phyloP scores from a whole-genome alignment of 2,329 filamentous ascomycete species.

The Aspergillus quadrilineatus region DNA sequence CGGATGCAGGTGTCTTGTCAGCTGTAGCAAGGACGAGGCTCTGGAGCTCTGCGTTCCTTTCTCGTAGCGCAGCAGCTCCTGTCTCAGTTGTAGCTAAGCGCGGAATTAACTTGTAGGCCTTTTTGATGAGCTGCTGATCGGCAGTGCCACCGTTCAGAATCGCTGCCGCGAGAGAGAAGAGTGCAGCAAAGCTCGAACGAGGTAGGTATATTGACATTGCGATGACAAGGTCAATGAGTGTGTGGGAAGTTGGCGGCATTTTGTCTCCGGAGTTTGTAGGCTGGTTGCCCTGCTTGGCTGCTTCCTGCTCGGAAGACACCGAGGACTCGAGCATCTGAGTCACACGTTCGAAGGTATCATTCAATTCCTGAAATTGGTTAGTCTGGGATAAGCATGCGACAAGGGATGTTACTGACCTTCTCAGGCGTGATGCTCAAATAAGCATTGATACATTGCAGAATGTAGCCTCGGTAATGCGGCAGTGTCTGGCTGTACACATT shows the following conservation, averaged over 20 bases:
- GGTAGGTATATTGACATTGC: slow-evolving; percentile 94
- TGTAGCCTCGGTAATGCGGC: slow-evolving; percentile 84
- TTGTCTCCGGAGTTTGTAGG: slow-evolving; percentile 65
- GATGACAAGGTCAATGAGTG: slow-evolving; percentile 93
- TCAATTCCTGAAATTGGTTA: slow-evolving; percentile 60
- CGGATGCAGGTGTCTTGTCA: slow-evolving; percentile 82
- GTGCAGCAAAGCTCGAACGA: slow-evolving; percentile 74
- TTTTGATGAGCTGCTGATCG: slow-evolving; percentile 95
- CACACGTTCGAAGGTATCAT: slow-evolving; percentile 84
- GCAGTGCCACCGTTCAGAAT: slow-evolving; percentile 67
- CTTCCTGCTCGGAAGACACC: slow-evolving; percentile 63
- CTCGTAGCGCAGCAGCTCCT: slow-evolving; percentile 71
- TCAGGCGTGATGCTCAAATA: slow-evolving; percentile 85
- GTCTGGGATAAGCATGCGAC: neutral
- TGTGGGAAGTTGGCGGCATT: slow-evolving; percentile 91
- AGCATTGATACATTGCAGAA: slow-evolving; percentile 90
- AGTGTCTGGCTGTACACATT: slow-evolving; percentile 98
- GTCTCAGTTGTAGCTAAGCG: slow-evolving; percentile 78
- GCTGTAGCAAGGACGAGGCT: slow-evolving; percentile 73
- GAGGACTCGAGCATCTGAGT: slow-evolving; percentile 77
- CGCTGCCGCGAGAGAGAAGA: slow-evolving; percentile 83
- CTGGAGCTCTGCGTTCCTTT: slow-evolving; percentile 77
- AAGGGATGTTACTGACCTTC: slow-evolving; percentile 36
- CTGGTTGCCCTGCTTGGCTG: slow-evolving; percentile 61
- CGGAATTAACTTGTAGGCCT: slow-evolving; percentile 96